Base-by-base conservation (phyloP, 2,329 filamentous ascomycete species). In the Aspergillus ibericus region DNA sequence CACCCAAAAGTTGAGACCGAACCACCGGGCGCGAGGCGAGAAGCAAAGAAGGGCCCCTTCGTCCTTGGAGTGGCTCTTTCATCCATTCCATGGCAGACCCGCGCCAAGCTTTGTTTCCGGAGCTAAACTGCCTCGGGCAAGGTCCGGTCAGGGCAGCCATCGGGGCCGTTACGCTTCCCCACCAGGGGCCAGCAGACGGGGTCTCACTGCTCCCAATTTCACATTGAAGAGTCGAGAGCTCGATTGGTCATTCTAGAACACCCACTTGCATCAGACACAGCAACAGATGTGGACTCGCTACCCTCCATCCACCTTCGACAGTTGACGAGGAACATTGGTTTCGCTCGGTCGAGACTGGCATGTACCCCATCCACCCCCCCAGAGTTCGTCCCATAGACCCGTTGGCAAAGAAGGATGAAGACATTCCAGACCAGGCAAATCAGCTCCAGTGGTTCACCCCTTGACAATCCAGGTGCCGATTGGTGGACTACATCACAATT, bases 31-130 rank as follows among this genome's bases (percentile, higher is more conserved):
- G 44, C 44, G 44, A 48, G 27, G 44, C 25, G 25, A 48, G 42
- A 27, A 27, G 42, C 20, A n/a, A 15, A 47, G 42, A 27, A 18
- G 13, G 15, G 15, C 13, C 13, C 16, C 16, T n/a, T 16, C n/a
- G 6, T 6, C 15, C 16, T 27, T 6, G n/a, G 44, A 59, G 53
- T 53, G 58, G 53, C 48, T 53, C 32, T 56, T 54, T 29, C 44
- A 38, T 60, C 48, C 49, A 22, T 56, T 54, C 36, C 44, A 38
- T 60, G 50, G n/a, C 38, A 40, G 32, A 27, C 52, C 27, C 20
- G 55, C 44, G 62, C 62, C 62, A 63, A 63, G 62, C 62, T 63
- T 62, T 62, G 57, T 20, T 54, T 60, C 46, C 57, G 53, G 57
- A 58, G 52, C 25, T 48, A 29, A 29, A n/a, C 27, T 16, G 10